These are phyloP conservation scores for Hypocrella siamensis DNA, from an alignment of 2,329 filamentous ascomycete species.

Conservation along the genomic window DNA sequence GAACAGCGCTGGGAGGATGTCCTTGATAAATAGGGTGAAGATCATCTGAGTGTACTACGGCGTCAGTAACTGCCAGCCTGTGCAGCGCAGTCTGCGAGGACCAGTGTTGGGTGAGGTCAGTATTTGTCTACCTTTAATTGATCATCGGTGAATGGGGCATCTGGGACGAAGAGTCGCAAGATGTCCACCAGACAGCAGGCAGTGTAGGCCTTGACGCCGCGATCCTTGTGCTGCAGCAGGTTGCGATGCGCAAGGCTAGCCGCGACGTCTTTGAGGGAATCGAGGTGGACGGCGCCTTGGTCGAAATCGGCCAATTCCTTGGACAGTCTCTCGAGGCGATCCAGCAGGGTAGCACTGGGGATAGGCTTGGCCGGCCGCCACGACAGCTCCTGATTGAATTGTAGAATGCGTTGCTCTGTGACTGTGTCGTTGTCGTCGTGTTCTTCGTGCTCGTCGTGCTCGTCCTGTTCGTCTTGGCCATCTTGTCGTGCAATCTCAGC, in stretches of 20 bases:
- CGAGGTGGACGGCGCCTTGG: slow-evolving; percentile 69
- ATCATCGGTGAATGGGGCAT: slow-evolving; percentile 81
- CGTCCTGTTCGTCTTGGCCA: background rate
- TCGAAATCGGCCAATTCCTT: slow-evolving; percentile 75
- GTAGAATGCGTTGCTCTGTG: slow-evolving; percentile 28
- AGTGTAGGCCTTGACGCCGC: slow-evolving; percentile 77
- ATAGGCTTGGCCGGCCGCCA: slow-evolving; percentile 90
- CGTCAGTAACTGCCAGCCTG: no score
- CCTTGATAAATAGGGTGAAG: slow-evolving; percentile 74
- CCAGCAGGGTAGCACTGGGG: slow-evolving; percentile 63
- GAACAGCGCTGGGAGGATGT: slow-evolving; percentile 70
- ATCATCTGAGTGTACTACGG: slow-evolving; percentile 62
- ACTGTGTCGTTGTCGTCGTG: slow-evolving; percentile 5
- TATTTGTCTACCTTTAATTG: slow-evolving; percentile 65
- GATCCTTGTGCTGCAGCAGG: slow-evolving; percentile 80
- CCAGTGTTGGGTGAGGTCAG: no score
- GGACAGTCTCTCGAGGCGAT: slow-evolving; percentile 63
- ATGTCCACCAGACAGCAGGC: slow-evolving; percentile 88
- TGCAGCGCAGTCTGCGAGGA: no score
- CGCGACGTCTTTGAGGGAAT: slow-evolving; percentile 72
- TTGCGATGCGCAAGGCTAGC: slow-evolving; percentile 73
- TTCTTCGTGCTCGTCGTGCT: slow-evolving; percentile 1
- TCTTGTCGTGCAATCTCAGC: background rate
- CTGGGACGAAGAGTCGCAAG: slow-evolving; percentile 78
- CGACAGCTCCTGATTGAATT: slow-evolving; percentile 74